Percentiles rank a stretch among this genome's conserved stretches.
Conservation (phyloP, 2,329 filamentous ascomycete species). For the Pseudodiploospora longispora region DNA sequence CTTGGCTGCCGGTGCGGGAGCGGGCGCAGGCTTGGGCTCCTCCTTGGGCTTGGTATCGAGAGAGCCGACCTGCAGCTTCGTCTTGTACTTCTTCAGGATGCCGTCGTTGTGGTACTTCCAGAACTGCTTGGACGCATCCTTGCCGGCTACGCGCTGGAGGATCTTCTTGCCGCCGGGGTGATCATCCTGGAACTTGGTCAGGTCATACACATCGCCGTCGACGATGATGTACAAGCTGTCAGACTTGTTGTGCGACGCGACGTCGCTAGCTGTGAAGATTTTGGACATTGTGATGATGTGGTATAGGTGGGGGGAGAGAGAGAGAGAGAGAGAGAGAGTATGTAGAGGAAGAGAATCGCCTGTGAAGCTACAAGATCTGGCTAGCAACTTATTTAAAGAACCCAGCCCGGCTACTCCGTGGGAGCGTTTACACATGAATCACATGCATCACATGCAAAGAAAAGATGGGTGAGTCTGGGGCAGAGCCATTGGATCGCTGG, state of each 20-base stretch:
- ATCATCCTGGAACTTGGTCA: constrained; percentile 81
- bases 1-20: constrained; percentile 19
- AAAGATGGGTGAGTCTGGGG: no score
- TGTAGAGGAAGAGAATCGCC: background rate
- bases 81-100: constrained; percentile 80
- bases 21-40: constrained; percentile 39
- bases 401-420: no score
- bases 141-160: constrained; percentile 53
- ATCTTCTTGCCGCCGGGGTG: constrained; percentile 71
- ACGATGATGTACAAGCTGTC: constrained; percentile 83
- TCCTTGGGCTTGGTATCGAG: constrained; percentile 78
- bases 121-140: constrained; percentile 60
- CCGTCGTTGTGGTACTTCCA: constrained; percentile 77
- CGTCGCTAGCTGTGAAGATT: constrained; percentile 74
- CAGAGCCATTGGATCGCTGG: no score
- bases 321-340: background rate
- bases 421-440: no score
- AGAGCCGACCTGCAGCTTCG: constrained; percentile 73
- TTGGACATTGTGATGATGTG: constrained; percentile 62
- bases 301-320: background rate
- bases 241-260: constrained; percentile 84
- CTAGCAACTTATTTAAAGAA: no score
- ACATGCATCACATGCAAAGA: no score
- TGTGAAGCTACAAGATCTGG: no score
- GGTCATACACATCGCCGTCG: constrained; percentile 91